phyloP scores from a whole-genome alignment of 2,329 filamentous ascomycete species.

The Nemania sp. region DNA sequence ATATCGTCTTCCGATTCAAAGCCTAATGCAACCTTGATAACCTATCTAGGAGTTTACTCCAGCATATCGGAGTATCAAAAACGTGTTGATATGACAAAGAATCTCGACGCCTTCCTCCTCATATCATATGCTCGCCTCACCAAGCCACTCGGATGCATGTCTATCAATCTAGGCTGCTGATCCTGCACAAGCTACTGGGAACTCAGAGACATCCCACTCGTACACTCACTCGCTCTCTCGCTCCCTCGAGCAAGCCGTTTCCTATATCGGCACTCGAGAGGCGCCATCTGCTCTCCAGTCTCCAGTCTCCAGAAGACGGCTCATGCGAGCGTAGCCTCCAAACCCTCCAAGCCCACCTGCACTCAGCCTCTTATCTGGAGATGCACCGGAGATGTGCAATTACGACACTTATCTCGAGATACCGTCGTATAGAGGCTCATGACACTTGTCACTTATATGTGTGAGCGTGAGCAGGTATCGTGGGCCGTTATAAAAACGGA shows the following conservation, averaged over 20 bases:
- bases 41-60: too few relatives aligned
- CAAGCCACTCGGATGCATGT: not conserved
- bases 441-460: not conserved
- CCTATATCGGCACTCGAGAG: conserved; percentile 8
- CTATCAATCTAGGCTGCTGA: not conserved
- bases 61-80: too few relatives aligned
- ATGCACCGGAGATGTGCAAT: conserved; percentile 29
- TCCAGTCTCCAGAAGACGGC: conserved; percentile 28
- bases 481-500: conserved; percentile 13
- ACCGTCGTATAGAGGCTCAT: not conserved
- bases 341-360: conserved; percentile 2
- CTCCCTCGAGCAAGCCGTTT: not conserved
- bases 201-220: conserved; percentile 10
- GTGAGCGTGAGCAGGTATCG: conserved; percentile 1
- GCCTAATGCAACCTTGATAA: too few relatives aligned
- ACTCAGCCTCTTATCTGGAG: conserved; percentile 27
- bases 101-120: too few relatives aligned
- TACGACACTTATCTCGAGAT: conserved; percentile 1
- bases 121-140: too few relatives aligned
- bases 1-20: too few relatives aligned
- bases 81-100: too few relatives aligned
- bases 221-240: too few relatives aligned
- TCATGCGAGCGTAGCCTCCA: conserved; percentile 14
- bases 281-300: conserved; percentile 14
- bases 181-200: not conserved